Evolutionary conservation across 257 asterid genomes (phyloP), one percentile per base, ranked within the genome.

Genomic region (Leptodermis oblonga): DNA sequence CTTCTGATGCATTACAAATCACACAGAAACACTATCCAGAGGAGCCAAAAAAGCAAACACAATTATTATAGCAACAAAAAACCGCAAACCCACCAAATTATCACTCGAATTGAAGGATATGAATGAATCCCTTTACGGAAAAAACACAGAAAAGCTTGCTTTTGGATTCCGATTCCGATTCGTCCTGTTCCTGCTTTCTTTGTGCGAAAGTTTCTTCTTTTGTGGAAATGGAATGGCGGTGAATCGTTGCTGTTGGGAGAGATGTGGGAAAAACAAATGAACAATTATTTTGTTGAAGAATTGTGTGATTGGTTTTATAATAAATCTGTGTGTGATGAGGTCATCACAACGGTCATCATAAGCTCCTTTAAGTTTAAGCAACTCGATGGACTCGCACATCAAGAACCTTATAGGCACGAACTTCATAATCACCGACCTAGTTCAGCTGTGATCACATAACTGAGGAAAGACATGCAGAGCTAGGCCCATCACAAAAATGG

Each of bases 1-100:
- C 71, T 90, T 92, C 86, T 86, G 97, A 92, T 88, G 98, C 98
- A 92, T 92, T 84, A 88, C 90, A 90, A 81, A 85, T 17, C 71
- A 72, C 41, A 41, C 39, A 62, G 39, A n/a, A 39, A 39, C 53
- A 41, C 45, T 46, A 25, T 43, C 22, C 36, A 58, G 10, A 52
- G 36, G 20, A 20, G 11, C 25, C 5, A 4, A 34, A 25, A 41
- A 5, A 13, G 7, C 5, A 60, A 64, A 4, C 4, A 10, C 25
- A 51, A 48, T 15, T 18, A 17, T 18, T 12, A 12, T 0, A 26
- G 34, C 17, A 8, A 12, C 59, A 11, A 34, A 60, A 18, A 49
- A 11, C 6, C 41, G 30, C 63, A 13, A 13, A n/a, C 4, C n/a
- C 58, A 51, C n/a, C 22, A 30, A 52, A 15, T 60, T n/a, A 60